A percentile compares a stretch with the other conserved stretches of the same genome.
phyloP scores from a whole-genome alignment of 176 grass and related monocot genomes.

The Lolium perenne region DNA sequence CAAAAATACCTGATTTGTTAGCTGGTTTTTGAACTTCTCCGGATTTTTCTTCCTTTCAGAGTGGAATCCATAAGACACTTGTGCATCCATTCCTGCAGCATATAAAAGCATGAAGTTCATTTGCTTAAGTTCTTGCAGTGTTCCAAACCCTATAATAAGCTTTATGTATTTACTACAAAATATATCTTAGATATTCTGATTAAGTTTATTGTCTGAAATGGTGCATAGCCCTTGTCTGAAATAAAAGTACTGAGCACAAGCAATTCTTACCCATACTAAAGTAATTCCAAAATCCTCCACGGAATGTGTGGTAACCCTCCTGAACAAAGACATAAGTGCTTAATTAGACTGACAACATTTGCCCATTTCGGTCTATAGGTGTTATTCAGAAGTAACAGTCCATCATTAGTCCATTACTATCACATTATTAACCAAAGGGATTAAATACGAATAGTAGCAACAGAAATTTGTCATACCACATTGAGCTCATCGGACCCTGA shows the following conservation, averaged over 20 bases:
- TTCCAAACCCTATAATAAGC: constrained; percentile 8
- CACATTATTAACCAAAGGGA: constrained; percentile 18
- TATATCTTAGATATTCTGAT: neutral
- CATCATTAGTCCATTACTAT: neutral
- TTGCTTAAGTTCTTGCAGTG: neutral
- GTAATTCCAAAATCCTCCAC: constrained; percentile 98
- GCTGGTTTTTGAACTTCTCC: constrained; percentile 94
- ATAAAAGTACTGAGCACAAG: constrained; percentile 25
- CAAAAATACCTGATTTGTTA: constrained; percentile 79
- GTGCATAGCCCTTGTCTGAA: neutral
- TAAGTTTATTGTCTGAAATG: neutral
- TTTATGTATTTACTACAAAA: neutral
- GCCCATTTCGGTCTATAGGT: neutral
- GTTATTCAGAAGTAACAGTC: constrained; percentile 3
- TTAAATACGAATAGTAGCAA: constrained; percentile 20
- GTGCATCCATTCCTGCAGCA: constrained; percentile 85
- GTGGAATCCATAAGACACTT: constrained; percentile 97
- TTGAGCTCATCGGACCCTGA: constrained; percentile 74
- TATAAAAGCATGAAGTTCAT: constrained; percentile 23
- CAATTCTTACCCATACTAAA: constrained; percentile 87
- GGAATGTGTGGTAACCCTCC: constrained; percentile 93
- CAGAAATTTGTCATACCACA: constrained; percentile 65
- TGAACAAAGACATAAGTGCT: constrained; percentile 48
- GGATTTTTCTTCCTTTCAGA: constrained; percentile 90
- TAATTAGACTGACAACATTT: constrained; percentile 1